phyloP scores from a whole-genome alignment of 176 grass and related monocot genomes.

The Zea luxurians region DNA sequence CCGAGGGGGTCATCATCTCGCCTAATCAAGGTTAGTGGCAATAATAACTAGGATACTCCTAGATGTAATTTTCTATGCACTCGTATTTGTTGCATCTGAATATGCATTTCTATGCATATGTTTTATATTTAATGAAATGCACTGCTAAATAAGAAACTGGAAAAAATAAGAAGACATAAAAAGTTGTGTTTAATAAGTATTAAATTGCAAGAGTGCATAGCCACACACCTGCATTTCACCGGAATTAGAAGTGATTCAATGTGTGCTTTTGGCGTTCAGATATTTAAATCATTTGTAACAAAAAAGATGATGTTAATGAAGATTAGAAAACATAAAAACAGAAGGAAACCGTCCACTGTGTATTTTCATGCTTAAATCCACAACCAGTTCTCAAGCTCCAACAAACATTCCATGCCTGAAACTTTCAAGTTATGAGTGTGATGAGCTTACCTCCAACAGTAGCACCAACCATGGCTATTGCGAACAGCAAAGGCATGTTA shows the following conservation, averaged over 20 bases:
- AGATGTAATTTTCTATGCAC: background rate
- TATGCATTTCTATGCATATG: background rate
- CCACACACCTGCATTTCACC: background rate
- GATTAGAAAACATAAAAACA: slow-evolving; percentile 4
- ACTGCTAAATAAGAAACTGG: background rate
- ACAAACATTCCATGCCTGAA: background rate
- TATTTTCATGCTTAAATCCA: background rate
- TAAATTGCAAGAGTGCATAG: background rate
- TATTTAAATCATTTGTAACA: background rate
- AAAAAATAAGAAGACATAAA: background rate
- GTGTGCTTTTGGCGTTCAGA: background rate
- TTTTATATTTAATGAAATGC: background rate
- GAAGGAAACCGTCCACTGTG: background rate
- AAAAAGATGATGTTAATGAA: background rate
- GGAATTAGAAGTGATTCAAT: background rate
- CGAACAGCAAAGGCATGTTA: slow-evolving; percentile 89
- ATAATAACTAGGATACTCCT: background rate
- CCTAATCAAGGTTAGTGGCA: too few relatives aligned
- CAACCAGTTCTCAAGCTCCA: slow-evolving; percentile 1
- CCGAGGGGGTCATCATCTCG: too few relatives aligned
- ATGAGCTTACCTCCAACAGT: slow-evolving; percentile 85
- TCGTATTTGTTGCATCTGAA: background rate
- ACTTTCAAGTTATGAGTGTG: background rate
- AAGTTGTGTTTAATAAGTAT: background rate
- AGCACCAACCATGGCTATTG: slow-evolving; percentile 92